Evolutionary conservation across 257 asterid genomes (phyloP).

Genomic region (Lycium barbarum): DNA sequence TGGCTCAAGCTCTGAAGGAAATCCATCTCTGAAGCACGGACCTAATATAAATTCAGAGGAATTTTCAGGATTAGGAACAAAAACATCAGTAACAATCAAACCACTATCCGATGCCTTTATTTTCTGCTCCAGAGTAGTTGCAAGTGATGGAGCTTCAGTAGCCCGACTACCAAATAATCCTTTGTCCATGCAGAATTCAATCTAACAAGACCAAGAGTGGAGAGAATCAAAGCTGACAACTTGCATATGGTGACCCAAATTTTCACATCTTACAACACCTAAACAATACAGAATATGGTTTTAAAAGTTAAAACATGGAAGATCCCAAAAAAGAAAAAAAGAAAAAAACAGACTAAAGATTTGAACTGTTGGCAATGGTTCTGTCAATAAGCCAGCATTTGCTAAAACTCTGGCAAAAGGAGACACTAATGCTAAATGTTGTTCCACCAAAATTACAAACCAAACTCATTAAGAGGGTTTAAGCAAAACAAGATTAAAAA

Average conservation of each 20-base stretch:
- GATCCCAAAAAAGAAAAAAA: not conserved
- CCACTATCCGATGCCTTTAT: not conserved
- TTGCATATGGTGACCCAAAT: not conserved
- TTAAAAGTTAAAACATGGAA: not conserved
- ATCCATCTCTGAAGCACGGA: not conserved
- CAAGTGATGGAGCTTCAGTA: not conserved
- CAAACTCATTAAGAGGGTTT: too few relatives aligned
- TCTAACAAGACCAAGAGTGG: not conserved
- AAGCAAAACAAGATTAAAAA: too few relatives aligned
- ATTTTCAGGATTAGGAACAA: not conserved
- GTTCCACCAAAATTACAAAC: too few relatives aligned
- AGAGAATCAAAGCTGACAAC: not conserved
- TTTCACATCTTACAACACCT: not conserved
- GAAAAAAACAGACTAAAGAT: too few relatives aligned
- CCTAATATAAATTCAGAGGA: slow-evolving; percentile 9
- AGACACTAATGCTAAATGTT: not conserved
- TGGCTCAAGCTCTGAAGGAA: not conserved
- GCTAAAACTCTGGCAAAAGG: not conserved
- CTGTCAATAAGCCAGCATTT: not conserved
- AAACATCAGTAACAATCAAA: not conserved
- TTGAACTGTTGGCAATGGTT: too few relatives aligned
- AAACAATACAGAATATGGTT: too few relatives aligned
- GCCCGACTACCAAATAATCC: not conserved
- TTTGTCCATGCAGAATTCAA: not conserved
- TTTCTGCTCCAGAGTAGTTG: not conserved